Base-by-base conservation (phyloP, 140 eudicot genomes). In the Anethum foeniculum region DNA sequence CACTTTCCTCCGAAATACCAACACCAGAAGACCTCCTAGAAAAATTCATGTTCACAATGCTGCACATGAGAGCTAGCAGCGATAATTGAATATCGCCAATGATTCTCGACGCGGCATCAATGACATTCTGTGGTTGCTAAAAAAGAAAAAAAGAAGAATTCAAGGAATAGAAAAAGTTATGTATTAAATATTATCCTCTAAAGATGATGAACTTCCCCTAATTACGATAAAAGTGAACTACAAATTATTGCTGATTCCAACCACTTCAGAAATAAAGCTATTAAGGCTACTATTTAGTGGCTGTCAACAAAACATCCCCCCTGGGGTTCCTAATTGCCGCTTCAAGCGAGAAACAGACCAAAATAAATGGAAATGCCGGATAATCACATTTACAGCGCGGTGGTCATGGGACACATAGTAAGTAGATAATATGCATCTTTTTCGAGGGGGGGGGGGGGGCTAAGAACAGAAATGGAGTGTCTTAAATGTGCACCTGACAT, bases 41-140 rank as follows among this genome's bases (percentile, higher is more conserved):
- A 68, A 86, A 88, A 83, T 80, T 86, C 48, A 84, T 68, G 81
- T 78, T 82, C 69, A 93, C 85, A 81, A 92, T 85, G 83, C 86
- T 94, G 86, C 85, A 88, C 96, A 92, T 89, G 78, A 88, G 80
- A 56, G 87, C 81, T 67, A 90, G 82, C 91, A 95, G 83, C 86
- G 90, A 84, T 82, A 92, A 83, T 72, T 92, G 97, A 78, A 95
- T 86, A 78, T 91, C 93, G 72, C 93, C 96, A 78, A 89, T 78
- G 80, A 87, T 86, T 81, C 86, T 80, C 88, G 83, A 36, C 9
- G 91, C 89, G 77, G 78, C 72, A 79, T 78, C 79, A 84, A 87
- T 80, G 72, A 75, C 86, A 78, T 86, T 85, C 97, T 92, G 93
- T 83, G 18, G 41, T 48, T 75, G 62, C 64, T 27, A 48, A 14